Percentiles rank a stretch among this genome's conserved stretches.
Conservation (phyloP, 164 flowering plant genomes). For the Vitis amurensis region DNA sequence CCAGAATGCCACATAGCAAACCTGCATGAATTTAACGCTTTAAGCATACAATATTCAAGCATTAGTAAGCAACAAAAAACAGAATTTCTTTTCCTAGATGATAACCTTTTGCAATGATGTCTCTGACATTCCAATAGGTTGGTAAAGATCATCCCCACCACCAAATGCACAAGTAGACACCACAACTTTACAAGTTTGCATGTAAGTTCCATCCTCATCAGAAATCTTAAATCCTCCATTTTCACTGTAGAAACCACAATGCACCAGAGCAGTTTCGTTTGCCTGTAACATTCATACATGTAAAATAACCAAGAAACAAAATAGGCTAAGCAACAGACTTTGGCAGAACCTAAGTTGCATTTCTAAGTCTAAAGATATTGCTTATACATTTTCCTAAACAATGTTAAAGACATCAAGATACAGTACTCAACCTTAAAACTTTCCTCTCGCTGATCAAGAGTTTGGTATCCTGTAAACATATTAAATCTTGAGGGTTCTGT, state of each 20-base stretch:
- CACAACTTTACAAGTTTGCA: slow-evolving; percentile 75
- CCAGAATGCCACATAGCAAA: slow-evolving; percentile 98
- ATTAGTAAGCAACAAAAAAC: neutral
- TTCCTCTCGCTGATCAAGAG: slow-evolving; percentile 61
- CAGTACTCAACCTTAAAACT: slow-evolving; percentile 67
- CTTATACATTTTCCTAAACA: neutral
- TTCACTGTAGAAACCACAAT: slow-evolving; percentile 94
- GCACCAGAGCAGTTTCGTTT: slow-evolving; percentile 57
- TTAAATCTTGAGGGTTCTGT: slow-evolving; percentile 57
- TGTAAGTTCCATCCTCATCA: slow-evolving; percentile 64
- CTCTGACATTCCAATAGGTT: slow-evolving; percentile 91
- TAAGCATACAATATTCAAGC: neutral
- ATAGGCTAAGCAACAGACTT: neutral
- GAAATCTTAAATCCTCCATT: slow-evolving; percentile 85
- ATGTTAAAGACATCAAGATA: slow-evolving; percentile 11
- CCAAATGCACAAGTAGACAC: slow-evolving; percentile 98
- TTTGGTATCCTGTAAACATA: slow-evolving; percentile 82
- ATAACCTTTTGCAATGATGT: slow-evolving; percentile 73
- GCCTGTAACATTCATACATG: slow-evolving; percentile 44
- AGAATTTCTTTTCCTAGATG: neutral
- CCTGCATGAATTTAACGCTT: slow-evolving; percentile 42
- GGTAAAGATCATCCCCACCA: slow-evolving; percentile 97
- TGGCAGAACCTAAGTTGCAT: neutral
- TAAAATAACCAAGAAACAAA: slow-evolving; percentile 9
- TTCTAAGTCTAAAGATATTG: slow-evolving; percentile 1